Evolutionary conservation across 2,329 filamentous ascomycete genomes (phyloP), one percentile per base, ranked within the genome.

Genomic region (Xylariaceae sp.): DNA sequence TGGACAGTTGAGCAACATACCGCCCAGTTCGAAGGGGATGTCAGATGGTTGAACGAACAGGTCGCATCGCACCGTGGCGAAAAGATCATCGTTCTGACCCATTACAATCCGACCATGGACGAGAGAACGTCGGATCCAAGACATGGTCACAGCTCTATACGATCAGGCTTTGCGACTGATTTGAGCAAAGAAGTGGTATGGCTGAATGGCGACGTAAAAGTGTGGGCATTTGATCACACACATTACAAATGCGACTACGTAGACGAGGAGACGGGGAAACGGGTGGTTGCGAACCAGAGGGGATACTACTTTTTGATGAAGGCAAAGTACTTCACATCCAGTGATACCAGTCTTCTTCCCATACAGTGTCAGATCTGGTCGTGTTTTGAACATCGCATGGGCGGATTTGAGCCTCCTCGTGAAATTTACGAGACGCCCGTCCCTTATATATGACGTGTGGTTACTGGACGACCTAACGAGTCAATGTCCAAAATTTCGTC

Each of bases 211-310:
- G 52, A 43, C 2, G 67, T 73, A 15, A 65, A 57, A 50, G 22
- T 69, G 0, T 76, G 69, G 71, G 70, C 62, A 0, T 74, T 73
- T 55, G 70, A 71, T 0, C 71, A 75, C 44, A 74, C 71, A 9
- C 69, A 74, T 47, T 71, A 60, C 48, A 72, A 69, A 42, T 72
- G 68, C 49, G 62, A 67, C 30, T 68, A 65, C 42, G 19, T 42
- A 4, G 58, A 63, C 3, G 53, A 56, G 12, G 39, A 49, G 4
- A 50, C 43, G 0, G 51, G 39, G 3, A 57, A 65, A 41, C 56
- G 67, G 19, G 43, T 70, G 4, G 9, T 68, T 3, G 47, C 68
- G 1, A 68, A 71, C 41, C 67, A 72, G 45, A 50, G 56, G 37
- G 67, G 68, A 0, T 68, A 67, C 49, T 65, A 64, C 39, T 69